These are phyloP conservation scores for Paraphoma chrysanthemicola DNA, from an alignment of 2,329 filamentous ascomycete species.

Conservation along the genomic window DNA sequence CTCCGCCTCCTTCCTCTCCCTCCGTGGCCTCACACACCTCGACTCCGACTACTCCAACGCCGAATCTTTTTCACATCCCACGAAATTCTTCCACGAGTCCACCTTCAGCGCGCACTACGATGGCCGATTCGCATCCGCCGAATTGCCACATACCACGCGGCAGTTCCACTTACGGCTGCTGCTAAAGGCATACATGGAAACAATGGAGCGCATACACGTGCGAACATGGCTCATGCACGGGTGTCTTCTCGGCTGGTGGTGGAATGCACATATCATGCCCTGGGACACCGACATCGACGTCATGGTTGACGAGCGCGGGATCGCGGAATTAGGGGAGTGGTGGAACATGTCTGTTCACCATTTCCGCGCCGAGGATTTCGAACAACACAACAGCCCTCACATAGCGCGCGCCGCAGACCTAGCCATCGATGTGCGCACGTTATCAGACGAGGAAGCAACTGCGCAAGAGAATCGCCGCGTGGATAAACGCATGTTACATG, in stretches of 20 bases:
- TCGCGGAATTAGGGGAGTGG: conserved; percentile 63
- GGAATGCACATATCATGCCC: conserved; percentile 66
- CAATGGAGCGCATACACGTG: conserved; percentile 63
- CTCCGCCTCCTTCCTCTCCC: conserved; percentile 12
- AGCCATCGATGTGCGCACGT: neutral
- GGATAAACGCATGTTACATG: conserved; percentile 2
- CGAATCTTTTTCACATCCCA: conserved; percentile 14
- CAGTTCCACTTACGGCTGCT: conserved; percentile 58
- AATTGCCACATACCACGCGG: conserved; percentile 57
- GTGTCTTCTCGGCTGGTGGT: conserved; percentile 67
- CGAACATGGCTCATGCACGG: conserved; percentile 72
- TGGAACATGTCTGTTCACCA: conserved; percentile 69
- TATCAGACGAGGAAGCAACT: conserved; percentile 6
- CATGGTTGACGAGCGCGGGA: conserved; percentile 62
- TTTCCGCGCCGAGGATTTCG: conserved; percentile 14
- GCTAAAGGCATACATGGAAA: conserved; percentile 62
- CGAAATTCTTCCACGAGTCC: conserved; percentile 47
- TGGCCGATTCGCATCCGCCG: conserved; percentile 59
- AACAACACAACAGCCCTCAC: neutral
- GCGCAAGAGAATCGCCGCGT: neutral
- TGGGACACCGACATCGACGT: conserved; percentile 70
- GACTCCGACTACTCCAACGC: conserved; percentile 24
- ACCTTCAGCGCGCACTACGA: conserved; percentile 64
- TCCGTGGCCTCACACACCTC: conserved; percentile 27
- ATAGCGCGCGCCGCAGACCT: neutral